Evolutionary conservation across 2,329 filamentous ascomycete genomes (phyloP), one percentile per base, ranked within the genome.

Genomic region (Pleurostoma richardsiae): DNA sequence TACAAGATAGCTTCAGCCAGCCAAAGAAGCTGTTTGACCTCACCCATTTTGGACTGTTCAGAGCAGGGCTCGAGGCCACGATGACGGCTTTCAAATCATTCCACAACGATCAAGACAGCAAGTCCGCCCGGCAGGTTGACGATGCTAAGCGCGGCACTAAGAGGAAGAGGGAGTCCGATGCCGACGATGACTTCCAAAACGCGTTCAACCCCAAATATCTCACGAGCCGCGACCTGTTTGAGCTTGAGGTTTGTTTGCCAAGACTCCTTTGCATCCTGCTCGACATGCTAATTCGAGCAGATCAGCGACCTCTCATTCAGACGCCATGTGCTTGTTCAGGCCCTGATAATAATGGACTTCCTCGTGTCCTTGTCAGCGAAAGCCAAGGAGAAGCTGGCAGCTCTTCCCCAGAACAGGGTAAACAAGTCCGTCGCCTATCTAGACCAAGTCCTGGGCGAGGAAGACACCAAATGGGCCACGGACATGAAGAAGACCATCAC

Each of bases 181-280:
- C 80, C 6, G 74, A 80, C 43, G 78, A 81, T 46, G 83, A 85
- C 50, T 70, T 84, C 43, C 76, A 83, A 28, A 86, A 82, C 59
- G 84, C 81, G 28, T 97, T 96, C 69, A 99, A 99, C 59, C 92
- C 95, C 2, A 99, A 97, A 62, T 99, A 99, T 63, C 78, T 99
- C 19, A 99, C 94, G n/a, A 97, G 91, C 64, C 81, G 87, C 54
- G 95, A 99, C 63, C 74, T 99, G 2, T 99, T 99, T 65, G 90
- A 95, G 58, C 80, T 99, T 41, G 94, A 99, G 78, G 87, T 90
- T 74, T 50, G 70, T 19, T 19, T 59, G 43, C 28, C 40, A 36
- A 36, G 33, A 8, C 33, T 36, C 8, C 33, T 8, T 8, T 36
- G 33, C 8, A 8, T 8, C n/a, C 33, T 36, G 8, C 8, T 36